Percentiles rank a stretch among this genome's conserved stretches.
Conservation (phyloP, 306 rosid species). For the Prosopis cineraria region DNA sequence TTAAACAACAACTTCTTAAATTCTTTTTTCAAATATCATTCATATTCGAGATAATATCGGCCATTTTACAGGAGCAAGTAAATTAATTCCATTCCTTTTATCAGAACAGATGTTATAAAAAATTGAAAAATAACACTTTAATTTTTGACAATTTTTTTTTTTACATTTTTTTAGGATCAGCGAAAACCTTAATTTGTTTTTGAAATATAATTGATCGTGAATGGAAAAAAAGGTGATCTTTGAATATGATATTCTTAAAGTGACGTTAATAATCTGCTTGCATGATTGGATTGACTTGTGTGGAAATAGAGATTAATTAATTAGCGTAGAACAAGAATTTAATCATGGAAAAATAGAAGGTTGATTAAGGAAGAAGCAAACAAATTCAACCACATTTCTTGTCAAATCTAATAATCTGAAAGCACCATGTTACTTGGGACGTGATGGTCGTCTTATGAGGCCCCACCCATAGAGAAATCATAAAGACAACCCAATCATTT, state of each 20-base stretch:
- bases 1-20: no score
- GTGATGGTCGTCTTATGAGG: background rate
- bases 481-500: conserved; percentile 7
- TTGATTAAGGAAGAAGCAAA: background rate
- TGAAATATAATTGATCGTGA: background rate
- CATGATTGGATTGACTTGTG: conserved; percentile 8
- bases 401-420: background rate
- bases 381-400: background rate
- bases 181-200: no score
- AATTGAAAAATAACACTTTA: background rate
- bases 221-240: no score
- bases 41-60: background rate
- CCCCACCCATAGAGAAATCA: no score
- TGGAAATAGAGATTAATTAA: background rate
- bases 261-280: no score
- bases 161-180: no score
- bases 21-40: background rate
- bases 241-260: no score
- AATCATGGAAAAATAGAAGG: background rate
- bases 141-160: background rate
- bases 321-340: background rate
- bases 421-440: background rate
- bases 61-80: background rate
- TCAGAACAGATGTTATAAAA: no score
- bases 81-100: background rate